Conservation (phyloP, 202 grass and related monocot genomes). For the Cymbopogon flexuosus region DNA sequence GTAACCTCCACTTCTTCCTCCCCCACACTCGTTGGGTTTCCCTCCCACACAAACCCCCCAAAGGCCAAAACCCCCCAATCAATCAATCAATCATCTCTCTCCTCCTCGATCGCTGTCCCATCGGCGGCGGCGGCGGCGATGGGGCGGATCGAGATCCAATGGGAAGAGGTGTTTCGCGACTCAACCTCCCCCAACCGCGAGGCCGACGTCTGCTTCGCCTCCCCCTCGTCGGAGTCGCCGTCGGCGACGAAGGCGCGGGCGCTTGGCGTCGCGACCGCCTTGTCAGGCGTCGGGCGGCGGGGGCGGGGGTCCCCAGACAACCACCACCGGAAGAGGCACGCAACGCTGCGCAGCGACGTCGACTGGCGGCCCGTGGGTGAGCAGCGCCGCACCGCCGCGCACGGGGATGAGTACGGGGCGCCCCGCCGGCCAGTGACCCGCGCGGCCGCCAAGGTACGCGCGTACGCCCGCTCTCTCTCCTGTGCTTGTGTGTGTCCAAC, state of each 20-base stretch:
- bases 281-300: neutral
- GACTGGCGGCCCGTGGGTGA: neutral
- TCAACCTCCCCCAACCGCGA: neutral
- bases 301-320: neutral
- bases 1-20: neutral
- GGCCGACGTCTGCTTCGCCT: neutral
- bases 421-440: neutral
- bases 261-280: neutral
- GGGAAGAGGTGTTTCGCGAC: fast-evolving
- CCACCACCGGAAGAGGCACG: too few species aligned
- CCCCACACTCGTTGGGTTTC: too few species aligned
- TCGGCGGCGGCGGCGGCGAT: neutral
- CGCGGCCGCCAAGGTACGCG: neutral
- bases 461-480: neutral
- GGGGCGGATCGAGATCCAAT: neutral
- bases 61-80: neutral
- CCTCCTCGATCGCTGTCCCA: neutral
- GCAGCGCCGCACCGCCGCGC: neutral
- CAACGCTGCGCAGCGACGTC: neutral
- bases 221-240: neutral
- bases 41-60: neutral
- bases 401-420: neutral
- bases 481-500: neutral
- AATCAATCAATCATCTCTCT: neutral
- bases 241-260: neutral